phyloP scores from a whole-genome alignment of 2,329 filamentous ascomycete genomes.

The Cercospora beticola region DNA sequence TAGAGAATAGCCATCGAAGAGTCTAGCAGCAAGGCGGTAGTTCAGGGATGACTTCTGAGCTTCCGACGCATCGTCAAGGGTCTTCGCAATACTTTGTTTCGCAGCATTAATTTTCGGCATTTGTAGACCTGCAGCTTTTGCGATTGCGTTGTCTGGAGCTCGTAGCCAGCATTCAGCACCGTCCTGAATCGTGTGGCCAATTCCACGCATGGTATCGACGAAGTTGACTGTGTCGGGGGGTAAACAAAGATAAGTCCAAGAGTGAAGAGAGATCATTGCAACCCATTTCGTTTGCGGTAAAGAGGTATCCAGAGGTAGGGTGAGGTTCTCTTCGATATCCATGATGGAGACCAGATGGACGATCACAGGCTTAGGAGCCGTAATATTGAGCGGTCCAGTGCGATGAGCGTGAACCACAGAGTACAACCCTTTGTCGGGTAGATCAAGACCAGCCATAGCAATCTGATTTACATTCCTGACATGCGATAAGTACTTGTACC shows the following conservation, averaged over 20 bases:
- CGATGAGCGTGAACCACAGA: not conserved
- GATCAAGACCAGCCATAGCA: not conserved
- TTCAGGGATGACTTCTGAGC: not conserved
- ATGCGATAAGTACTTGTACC: not conserved
- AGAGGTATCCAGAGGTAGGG: not conserved
- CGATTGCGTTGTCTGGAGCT: not conserved
- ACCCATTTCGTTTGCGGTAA: not conserved
- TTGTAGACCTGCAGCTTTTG: not conserved
- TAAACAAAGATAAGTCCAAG: not conserved
- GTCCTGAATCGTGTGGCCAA: not conserved
- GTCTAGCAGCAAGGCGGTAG: not conserved
- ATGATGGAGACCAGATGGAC: not conserved
- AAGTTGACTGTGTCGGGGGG: conserved; percentile 6
- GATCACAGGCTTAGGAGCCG: not conserved
- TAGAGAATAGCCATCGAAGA: conserved; percentile 8
- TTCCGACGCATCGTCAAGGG: not conserved
- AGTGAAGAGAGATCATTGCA: not conserved
- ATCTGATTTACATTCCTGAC: not conserved
- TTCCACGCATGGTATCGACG: not conserved
- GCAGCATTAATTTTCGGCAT: not conserved
- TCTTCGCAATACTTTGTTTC: not conserved
- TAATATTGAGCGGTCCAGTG: not conserved
- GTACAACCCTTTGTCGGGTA: not conserved
- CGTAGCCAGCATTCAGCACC: conserved; percentile 10
- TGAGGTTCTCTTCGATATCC: not conserved